Evolutionary conservation across 1,139 yeast species (phyloP), one percentile per base, ranked within the genome.

Genomic region (Scheffersomyces lignicola): DNA sequence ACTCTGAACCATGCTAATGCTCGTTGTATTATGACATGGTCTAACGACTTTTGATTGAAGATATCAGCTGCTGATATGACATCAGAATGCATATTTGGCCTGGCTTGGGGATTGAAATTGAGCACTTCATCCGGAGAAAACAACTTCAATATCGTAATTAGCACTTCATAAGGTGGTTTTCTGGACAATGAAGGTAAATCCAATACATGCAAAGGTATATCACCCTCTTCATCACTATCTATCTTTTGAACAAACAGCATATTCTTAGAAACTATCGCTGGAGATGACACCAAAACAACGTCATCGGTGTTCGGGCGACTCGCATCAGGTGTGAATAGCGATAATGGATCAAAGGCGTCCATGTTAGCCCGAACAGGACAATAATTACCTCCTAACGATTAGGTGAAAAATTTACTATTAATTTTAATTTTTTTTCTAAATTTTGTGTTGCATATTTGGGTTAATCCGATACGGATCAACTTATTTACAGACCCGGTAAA

Each of bases 151-250:
- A 82, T 52, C 1, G 69, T 49, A 2, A 61, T 27, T 1, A 87
- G 51, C 0, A 73, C 78, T 1, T 49, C 56, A 3, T 58, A 59
- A 0, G 85, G 73, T 0, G 95, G 88, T 23, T 60, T 48, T 6
- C 52, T 49, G 6, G 58, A 57, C 9, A 79, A 45, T 6, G 58
- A 48, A 0, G 96, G 96, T 7, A 88, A 62, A 52, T 88, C 96
- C 7, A 86, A 66, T 0, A 70, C 57, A 47, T 83, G 87, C 12
- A 82, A 47, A 1, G 76, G 74, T 5, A 48, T 49, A 8, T 55
- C 65, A 10, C 47, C 59, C 3, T 47, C 56, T 4, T 41, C 48
- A 7, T 48, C 43, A 9, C 23, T 35, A n/a, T 18, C 23, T 18
- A 12, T 20, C 13, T 28, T 12, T 21, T 4, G 16, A 7, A 11